Evolutionary conservation across 2,329 filamentous ascomycete species (phyloP).

Genomic region (Neonectria hederae): DNA sequence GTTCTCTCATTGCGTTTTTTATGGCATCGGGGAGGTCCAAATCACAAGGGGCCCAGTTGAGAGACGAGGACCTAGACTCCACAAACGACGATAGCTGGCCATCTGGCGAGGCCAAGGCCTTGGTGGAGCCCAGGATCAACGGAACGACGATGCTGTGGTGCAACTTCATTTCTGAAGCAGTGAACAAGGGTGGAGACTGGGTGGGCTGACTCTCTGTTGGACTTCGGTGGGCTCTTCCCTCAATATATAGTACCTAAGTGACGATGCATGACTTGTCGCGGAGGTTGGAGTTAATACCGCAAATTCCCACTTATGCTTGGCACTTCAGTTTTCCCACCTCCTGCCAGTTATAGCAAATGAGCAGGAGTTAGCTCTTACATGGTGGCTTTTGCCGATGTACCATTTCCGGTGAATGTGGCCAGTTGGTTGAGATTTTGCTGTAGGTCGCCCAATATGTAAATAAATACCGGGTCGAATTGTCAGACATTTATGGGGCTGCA

Average conservation of each 20-base stretch:
- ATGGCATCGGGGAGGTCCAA: neutral
- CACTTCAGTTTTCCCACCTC: neutral
- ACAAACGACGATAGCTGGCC: neutral
- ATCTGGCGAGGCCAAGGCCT: neutral
- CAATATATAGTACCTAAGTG: neutral
- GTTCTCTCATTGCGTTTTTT: neutral
- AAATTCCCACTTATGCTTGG: neutral
- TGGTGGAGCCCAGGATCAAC: neutral
- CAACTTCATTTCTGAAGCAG: neutral
- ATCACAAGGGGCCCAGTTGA: conserved; percentile 13
- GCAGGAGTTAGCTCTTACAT: neutral
- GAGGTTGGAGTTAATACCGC: neutral
- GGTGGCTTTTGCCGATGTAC: neutral
- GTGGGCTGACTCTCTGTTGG: neutral
- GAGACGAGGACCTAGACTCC: neutral
- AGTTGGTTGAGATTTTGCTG: neutral
- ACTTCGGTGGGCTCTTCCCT: neutral
- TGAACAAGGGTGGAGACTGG: neutral
- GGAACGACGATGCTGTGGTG: neutral
- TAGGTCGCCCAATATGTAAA: neutral
- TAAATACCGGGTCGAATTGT: neutral
- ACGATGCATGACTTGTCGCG: neutral
- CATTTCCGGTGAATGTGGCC: neutral
- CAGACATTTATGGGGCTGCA: neutral
- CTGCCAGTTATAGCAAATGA: neutral